phyloP scores from a whole-genome alignment of 139 green algal species.

The Picochlorum sp. region DNA sequence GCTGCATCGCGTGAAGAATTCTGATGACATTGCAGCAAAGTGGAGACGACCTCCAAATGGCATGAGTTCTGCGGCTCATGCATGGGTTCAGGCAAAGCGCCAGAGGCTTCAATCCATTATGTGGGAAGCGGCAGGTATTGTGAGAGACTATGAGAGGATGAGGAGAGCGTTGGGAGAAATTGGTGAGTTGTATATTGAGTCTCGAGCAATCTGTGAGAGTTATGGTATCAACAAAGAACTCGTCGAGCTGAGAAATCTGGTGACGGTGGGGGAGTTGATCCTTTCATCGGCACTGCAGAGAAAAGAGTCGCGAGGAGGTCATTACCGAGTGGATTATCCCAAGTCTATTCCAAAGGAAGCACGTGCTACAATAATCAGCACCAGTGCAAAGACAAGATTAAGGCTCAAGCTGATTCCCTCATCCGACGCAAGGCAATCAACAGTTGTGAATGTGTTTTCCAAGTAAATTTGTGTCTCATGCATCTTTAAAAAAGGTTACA shows the following conservation, averaged over 20 bases:
- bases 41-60: constrained; percentile 7
- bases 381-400: constrained; percentile 16
- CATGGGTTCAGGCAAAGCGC: constrained; percentile 44
- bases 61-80: constrained; percentile 11
- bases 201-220: constrained; percentile 36
- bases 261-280: constrained; percentile 74
- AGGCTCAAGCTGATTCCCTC: neutral
- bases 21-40: constrained; percentile 10
- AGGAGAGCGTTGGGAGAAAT: constrained; percentile 36
- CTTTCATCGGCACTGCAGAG: constrained; percentile 70
- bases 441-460: too few species aligned
- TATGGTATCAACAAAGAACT: constrained; percentile 54
- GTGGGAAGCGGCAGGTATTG: constrained; percentile 85
- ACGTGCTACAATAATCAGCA: constrained; percentile 47
- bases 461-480: neutral
- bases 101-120: constrained; percentile 65
- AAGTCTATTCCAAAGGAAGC: constrained; percentile 9
- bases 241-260: constrained; percentile 84
- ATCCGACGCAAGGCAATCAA: too few species aligned
- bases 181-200: constrained; percentile 48
- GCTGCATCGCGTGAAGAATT: constrained; percentile 19
- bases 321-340: constrained; percentile 73
- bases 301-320: constrained; percentile 71
- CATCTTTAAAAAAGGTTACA: neutral
- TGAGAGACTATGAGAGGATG: constrained; percentile 61